These are phyloP conservation scores for Neopestalotiopsis clavispora DNA, from an alignment of 2,329 filamentous ascomycete genomes.

Conservation along the genomic window DNA sequence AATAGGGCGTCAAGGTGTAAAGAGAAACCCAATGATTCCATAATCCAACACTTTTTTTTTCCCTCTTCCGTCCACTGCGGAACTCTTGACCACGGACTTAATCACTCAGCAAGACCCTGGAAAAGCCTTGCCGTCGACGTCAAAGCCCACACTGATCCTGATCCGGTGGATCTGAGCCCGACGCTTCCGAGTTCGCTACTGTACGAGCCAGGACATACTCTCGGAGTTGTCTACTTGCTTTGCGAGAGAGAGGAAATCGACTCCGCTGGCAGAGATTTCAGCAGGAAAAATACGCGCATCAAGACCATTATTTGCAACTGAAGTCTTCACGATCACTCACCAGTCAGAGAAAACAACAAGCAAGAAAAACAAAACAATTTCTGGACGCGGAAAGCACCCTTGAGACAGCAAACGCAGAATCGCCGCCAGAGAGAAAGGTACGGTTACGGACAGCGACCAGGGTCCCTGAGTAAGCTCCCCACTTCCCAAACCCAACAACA, in stretches of 20 bases:
- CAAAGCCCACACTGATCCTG: conserved; percentile 14
- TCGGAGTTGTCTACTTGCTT: conserved; percentile 5
- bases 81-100: conserved; percentile 11
- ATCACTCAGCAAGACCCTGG: conserved; percentile 11
- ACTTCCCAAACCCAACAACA: conserved; percentile 14
- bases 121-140: conserved; percentile 14
- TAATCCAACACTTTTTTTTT: conserved; percentile 8
- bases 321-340: neutral
- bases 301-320: neutral
- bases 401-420: neutral
- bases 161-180: conserved; percentile 18
- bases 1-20: neutral
- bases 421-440: neutral
- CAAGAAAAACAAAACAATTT: neutral
- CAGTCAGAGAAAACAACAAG: neutral
- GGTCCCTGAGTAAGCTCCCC: conserved; percentile 17
- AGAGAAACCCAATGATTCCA: neutral
- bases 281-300: neutral
- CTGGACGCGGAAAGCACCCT: neutral
- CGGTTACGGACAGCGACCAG: neutral
- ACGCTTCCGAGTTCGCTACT: conserved; percentile 17
- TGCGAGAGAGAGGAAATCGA: neutral
- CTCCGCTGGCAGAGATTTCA: conserved; percentile 10
- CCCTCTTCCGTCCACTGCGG: conserved; percentile 18
- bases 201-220: conserved; percentile 8